Evolutionary conservation across 1,139 yeast species (phyloP).

Genomic region (Nakaseomyces delphensis): DNA sequence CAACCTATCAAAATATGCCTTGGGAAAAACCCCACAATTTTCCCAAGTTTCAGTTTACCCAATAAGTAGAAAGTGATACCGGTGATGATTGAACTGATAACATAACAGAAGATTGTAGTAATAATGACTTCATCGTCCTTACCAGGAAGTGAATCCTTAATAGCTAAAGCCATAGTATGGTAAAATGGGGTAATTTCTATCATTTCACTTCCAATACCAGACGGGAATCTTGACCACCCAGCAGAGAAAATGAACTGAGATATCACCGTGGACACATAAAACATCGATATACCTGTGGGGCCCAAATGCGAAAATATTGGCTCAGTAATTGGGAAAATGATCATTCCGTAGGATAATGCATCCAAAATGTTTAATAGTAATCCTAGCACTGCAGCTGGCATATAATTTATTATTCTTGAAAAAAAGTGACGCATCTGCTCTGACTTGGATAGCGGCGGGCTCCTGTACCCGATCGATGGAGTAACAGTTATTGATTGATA

Average conservation of each 20-base stretch:
- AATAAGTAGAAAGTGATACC: constrained; percentile 69
- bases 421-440: neutral
- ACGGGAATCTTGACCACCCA: constrained; percentile 82
- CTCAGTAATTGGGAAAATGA: constrained; percentile 84
- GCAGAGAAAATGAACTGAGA: constrained; percentile 81
- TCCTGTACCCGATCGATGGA: neutral
- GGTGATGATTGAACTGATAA: constrained; percentile 73
- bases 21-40: constrained; percentile 89
- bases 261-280: constrained; percentile 78
- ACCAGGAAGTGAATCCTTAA: constrained; percentile 49
- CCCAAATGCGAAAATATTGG: constrained; percentile 69
- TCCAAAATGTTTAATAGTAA: constrained; percentile 77
- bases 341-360: constrained; percentile 95
- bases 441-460: constrained; percentile 7
- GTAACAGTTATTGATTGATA: constrained; percentile 4
- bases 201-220: constrained; percentile 96
- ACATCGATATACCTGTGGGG: constrained; percentile 88
- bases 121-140: constrained; percentile 58
- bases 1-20: constrained; percentile 93
- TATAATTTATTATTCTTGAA: constrained; percentile 23
- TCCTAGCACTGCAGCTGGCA: constrained; percentile 68
- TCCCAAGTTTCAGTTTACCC: constrained; percentile 75
- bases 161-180: constrained; percentile 83
- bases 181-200: constrained; percentile 96
- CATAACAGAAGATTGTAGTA: constrained; percentile 81